phyloP scores from a whole-genome alignment of 768 basidiomycete species.

The Pulveroboletus frians region DNA sequence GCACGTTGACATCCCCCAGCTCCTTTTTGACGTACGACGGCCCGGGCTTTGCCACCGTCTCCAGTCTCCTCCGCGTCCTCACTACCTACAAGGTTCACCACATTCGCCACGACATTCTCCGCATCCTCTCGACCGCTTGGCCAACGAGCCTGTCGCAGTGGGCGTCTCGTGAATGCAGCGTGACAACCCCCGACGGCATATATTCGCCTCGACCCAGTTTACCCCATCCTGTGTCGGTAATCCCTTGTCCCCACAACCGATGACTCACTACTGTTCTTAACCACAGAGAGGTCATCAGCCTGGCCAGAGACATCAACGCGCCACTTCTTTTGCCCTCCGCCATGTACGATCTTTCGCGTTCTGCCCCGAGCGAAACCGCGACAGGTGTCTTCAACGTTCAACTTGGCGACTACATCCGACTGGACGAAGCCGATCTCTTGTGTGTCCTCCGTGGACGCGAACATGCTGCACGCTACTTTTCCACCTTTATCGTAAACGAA shows the following conservation, averaged over 20 bases:
- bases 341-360: conserved; percentile 76
- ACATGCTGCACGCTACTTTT: conserved; percentile 66
- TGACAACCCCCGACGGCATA: conserved; percentile 43
- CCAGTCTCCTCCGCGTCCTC: conserved; percentile 55
- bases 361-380: conserved; percentile 55
- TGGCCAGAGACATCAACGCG: conserved; percentile 54
- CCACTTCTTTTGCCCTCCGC: conserved; percentile 64
- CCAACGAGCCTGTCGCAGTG: conserved; percentile 58
- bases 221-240: conserved; percentile 65
- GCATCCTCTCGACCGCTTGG: conserved; percentile 50
- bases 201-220: conserved; percentile 52
- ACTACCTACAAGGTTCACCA: conserved; percentile 60
- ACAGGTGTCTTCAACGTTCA: conserved; percentile 42
- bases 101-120: conserved; percentile 54
- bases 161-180: conserved; percentile 62
- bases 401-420: conserved; percentile 35
- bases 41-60: conserved; percentile 48
- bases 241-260: neutral
- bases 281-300: conserved; percentile 57
- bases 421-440: conserved; percentile 51
- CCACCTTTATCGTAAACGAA: conserved; percentile 70
- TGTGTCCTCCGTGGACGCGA: conserved; percentile 64
- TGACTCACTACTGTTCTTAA: conserved; percentile 6
- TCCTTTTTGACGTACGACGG: conserved; percentile 44
- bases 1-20: conserved; percentile 29